Evolutionary conservation across 1,284 basidiomycete genomes (phyloP), one percentile per base, ranked within the genome.

Genomic region (Porphyrellus sp.): DNA sequence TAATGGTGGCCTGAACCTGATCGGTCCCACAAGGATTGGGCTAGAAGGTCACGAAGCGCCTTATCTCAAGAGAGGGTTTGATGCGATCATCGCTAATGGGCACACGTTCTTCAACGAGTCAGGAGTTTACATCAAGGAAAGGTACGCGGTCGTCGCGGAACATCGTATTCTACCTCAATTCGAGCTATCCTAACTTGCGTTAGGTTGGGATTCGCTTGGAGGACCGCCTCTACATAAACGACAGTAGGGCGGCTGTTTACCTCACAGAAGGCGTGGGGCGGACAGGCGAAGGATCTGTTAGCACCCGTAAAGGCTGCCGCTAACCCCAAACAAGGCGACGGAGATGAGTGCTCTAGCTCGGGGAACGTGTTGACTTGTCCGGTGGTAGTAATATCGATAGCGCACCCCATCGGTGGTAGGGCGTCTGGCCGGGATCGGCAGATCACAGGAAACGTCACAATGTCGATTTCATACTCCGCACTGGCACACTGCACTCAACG

Each of bases 21-120:
- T 41, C 21, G 20, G 28, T 25, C 30, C 28, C 18, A 49, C 56
- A 85, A 90, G 91, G 3, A 91, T 94, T 47, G 91, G 91, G 1
- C 71, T 93, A 4, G 87, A 93, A 69, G 83, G 77, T 9, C 91
- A 94, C 61, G 91, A 94, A 71, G 74, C 77, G 6, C 91, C 91
- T 1, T 93, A 92, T 68, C 74, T 93, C 27, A 79, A 80, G 46
- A 87, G 88, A 27, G 87, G 86, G 16, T 83, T 78, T 38, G 63
- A 78, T 25, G 78, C 77, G 57, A 59, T 78, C 23, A 80, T 92
- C 47, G 70, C 78, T 40, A 67, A 68, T 0, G 89, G 89, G 1
- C 83, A 92, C 63, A 77, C 85, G 0, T 92, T 93, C 70, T 91
- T 87, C 8, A 77, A 92, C 60, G 91, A 94, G 68, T 91, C 91